Conservation (phyloP, 768 basidiomycete genomes). For the Mycena galopus region DNA sequence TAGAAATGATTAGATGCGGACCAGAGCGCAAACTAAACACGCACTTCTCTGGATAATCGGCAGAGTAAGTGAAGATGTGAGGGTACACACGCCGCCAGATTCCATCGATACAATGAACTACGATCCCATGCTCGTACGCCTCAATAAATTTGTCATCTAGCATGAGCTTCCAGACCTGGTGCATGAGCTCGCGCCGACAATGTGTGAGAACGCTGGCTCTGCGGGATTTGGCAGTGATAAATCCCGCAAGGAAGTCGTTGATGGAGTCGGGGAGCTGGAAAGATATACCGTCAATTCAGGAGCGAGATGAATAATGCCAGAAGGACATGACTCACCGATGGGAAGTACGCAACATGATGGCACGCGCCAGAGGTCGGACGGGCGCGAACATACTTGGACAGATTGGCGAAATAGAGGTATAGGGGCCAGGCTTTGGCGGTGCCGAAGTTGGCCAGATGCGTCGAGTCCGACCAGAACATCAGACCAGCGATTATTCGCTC, state of each 20-base stretch:
- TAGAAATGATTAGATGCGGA: slow-evolving; percentile 9
- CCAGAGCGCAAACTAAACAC: no score
- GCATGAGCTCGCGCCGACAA: neutral
- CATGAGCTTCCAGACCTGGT: neutral
- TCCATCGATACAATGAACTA: neutral
- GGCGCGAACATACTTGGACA: slow-evolving; percentile 54
- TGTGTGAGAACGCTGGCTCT: neutral
- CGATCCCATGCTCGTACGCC: neutral
- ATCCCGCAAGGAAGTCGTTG: neutral
- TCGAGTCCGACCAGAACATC: slow-evolving; percentile 53
- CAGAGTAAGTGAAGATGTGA: neutral
- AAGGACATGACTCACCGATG: slow-evolving; percentile 37
- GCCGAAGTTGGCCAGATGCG: slow-evolving; percentile 51
- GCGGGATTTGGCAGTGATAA: neutral
- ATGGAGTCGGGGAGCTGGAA: neutral
- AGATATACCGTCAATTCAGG: neutral
- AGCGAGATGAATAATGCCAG: neutral
- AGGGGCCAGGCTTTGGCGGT: slow-evolving; percentile 55
- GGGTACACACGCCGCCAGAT: neutral
- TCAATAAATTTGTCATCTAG: neutral
- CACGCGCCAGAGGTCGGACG: slow-evolving; percentile 43
- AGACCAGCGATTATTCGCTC: slow-evolving; percentile 38
- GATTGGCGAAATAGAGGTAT: slow-evolving; percentile 55
- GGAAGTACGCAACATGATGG: slow-evolving; percentile 56
- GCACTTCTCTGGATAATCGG: neutral